Conservation (phyloP, 2,329 filamentous ascomycete species). For the Diaporthe caulivora region DNA sequence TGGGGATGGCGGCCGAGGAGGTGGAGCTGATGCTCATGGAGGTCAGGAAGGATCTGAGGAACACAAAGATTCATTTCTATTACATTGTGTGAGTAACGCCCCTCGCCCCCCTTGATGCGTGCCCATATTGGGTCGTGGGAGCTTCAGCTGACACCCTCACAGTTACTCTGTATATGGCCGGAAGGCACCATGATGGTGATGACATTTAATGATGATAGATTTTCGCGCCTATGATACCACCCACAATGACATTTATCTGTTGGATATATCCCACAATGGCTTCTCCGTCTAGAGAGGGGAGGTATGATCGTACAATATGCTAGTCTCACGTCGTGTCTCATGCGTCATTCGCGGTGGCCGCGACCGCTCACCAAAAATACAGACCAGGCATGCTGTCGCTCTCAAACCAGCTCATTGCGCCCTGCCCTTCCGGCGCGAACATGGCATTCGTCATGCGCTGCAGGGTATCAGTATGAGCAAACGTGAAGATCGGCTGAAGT, state of each 20-base stretch:
- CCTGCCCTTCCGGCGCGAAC: slow-evolving; percentile 7
- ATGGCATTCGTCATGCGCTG: slow-evolving; percentile 34
- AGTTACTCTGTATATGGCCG: slow-evolving; percentile 38
- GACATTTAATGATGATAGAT: slow-evolving; percentile 16
- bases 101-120: too few relatives aligned
- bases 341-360: not conserved
- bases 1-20: slow-evolving; percentile 49
- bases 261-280: slow-evolving; percentile 12
- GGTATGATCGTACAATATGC: not conserved
- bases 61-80: slow-evolving; percentile 50
- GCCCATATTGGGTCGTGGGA: too few relatives aligned
- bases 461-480: not conserved
- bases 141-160: not conserved
- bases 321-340: not conserved
- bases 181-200: slow-evolving; percentile 31
- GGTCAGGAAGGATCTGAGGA: slow-evolving; percentile 47
- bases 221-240: slow-evolving; percentile 30
- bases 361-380: slow-evolving; percentile 20
- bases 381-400: slow-evolving; percentile 16
- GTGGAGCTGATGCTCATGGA: slow-evolving; percentile 49
- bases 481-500: too few relatives aligned
- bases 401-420: slow-evolving; percentile 27
- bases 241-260: not conserved
- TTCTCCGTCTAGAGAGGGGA: not conserved
- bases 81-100: slow-evolving; percentile 45